Conservation (phyloP, 2,329 filamentous ascomycete genomes). For the Talaromyces sp. region DNA sequence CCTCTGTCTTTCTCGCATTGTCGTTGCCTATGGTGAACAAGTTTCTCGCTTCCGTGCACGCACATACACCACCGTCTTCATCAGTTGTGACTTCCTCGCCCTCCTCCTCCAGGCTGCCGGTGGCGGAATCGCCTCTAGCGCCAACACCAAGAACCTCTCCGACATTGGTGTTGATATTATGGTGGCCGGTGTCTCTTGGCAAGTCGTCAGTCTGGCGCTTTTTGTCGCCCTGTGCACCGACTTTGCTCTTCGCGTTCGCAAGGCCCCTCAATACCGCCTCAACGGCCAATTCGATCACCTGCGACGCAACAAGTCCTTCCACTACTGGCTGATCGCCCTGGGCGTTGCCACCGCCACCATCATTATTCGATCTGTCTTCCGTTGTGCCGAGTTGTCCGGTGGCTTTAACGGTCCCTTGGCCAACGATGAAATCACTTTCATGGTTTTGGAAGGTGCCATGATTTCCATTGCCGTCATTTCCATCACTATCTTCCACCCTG, state of each 20-base stretch:
- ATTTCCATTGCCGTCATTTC: constrained; percentile 43
- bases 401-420: constrained; percentile 47
- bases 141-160: constrained; percentile 31
- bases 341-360: constrained; percentile 41
- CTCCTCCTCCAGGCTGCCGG: constrained; percentile 58
- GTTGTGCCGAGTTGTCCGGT: constrained; percentile 46
- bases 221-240: constrained; percentile 52
- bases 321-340: constrained; percentile 24
- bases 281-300: constrained; percentile 9
- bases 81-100: constrained; percentile 59
- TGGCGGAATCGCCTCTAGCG: constrained; percentile 50
- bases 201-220: constrained; percentile 54
- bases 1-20: constrained; percentile 49
- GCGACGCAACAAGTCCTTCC: constrained; percentile 8
- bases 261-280: constrained; percentile 13
- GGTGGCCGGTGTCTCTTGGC: constrained; percentile 60
- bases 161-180: constrained; percentile 56
- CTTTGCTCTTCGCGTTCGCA: constrained; percentile 42
- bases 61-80: constrained; percentile 46
- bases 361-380: constrained; percentile 46
- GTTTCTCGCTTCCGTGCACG: constrained; percentile 29
- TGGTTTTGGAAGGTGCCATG: constrained; percentile 53
- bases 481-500: constrained; percentile 48
- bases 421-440: constrained; percentile 48
- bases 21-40: constrained; percentile 29